Conservation (phyloP, 2,329 filamentous ascomycete genomes). For the Teratosphaeria zuluensis region DNA sequence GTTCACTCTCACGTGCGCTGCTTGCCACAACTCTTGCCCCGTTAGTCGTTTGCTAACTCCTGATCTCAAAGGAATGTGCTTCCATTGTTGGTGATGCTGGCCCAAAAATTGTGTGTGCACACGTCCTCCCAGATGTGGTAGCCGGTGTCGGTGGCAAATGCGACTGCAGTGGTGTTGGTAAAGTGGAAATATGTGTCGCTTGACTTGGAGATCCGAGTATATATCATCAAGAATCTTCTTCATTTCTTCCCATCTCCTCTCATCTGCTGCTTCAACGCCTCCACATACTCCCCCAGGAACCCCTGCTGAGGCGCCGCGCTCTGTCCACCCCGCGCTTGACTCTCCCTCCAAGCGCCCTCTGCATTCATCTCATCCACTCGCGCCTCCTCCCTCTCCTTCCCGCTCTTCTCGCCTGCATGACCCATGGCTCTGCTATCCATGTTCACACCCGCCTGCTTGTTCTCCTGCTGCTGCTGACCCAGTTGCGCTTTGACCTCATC, state of each 20-base stretch:
- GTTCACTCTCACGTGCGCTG: neutral
- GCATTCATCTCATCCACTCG: constrained; percentile 12
- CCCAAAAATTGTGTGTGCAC: neutral
- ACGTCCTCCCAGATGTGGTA: neutral
- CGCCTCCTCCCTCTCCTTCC: constrained; percentile 5
- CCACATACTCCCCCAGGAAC: constrained; percentile 22
- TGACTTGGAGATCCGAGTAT: neutral
- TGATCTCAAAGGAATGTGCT: neutral
- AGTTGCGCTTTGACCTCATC: constrained; percentile 38
- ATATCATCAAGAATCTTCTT: neutral
- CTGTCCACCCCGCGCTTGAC: constrained; percentile 5
- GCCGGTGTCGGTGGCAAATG: neutral
- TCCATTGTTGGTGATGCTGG: neutral
- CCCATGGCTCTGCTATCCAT: constrained; percentile 12
- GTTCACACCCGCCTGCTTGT: constrained; percentile 11
- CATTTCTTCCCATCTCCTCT: constrained; percentile 8
- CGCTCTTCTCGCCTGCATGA: constrained; percentile 7
- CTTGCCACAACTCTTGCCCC: neutral
- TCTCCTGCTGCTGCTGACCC: constrained; percentile 14
- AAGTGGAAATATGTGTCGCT: neutral
- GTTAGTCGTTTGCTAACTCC: neutral
- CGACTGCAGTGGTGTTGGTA: neutral
- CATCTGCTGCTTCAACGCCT: constrained; percentile 21
- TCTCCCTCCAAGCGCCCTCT: constrained; percentile 18
- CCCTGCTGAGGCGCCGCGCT: constrained; percentile 13